phyloP scores from a whole-genome alignment of 371 early-diverging fungal genomes.

The Apophysomyces ossiformis region DNA sequence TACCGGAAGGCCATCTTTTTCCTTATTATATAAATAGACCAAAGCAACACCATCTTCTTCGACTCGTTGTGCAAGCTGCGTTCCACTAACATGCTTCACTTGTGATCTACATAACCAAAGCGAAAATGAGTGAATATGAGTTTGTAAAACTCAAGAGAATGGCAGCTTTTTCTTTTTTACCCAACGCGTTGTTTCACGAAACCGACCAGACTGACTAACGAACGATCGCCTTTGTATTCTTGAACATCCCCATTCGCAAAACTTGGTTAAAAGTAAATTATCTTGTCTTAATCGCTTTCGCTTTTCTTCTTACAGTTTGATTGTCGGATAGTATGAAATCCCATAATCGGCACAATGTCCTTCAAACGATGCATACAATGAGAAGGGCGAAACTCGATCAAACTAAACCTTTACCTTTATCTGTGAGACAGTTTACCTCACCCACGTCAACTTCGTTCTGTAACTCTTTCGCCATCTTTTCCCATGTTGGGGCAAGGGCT shows the following conservation, averaged over 20 bases:
- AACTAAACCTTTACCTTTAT: constrained; percentile 36
- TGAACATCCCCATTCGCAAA: constrained; percentile 40
- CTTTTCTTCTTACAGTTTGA: constrained; percentile 59
- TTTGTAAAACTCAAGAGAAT: neutral
- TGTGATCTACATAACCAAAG: constrained; percentile 23
- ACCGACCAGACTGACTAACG: constrained; percentile 48
- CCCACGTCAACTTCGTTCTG: constrained; percentile 80
- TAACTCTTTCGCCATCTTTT: constrained; percentile 64
- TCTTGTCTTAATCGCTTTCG: constrained; percentile 7
- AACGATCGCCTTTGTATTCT: constrained; percentile 60
- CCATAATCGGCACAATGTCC: constrained; percentile 37
- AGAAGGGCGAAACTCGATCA: neutral
- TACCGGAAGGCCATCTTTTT: constrained; percentile 22
- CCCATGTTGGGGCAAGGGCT: constrained; percentile 79
- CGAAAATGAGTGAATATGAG: neutral
- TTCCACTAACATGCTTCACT: constrained; percentile 28
- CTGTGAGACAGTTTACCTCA: constrained; percentile 80
- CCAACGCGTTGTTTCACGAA: constrained; percentile 53
- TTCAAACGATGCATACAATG: neutral
- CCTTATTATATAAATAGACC: constrained; percentile 35
- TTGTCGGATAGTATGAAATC: constrained; percentile 84
- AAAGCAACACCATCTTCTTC: constrained; percentile 36
- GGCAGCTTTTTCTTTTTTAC: constrained; percentile 17
- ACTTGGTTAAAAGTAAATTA: constrained; percentile 11
- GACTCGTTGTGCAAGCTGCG: constrained; percentile 24